Base-by-base conservation (phyloP, 1,284 basidiomycete species). In the Irpex sp. region DNA sequence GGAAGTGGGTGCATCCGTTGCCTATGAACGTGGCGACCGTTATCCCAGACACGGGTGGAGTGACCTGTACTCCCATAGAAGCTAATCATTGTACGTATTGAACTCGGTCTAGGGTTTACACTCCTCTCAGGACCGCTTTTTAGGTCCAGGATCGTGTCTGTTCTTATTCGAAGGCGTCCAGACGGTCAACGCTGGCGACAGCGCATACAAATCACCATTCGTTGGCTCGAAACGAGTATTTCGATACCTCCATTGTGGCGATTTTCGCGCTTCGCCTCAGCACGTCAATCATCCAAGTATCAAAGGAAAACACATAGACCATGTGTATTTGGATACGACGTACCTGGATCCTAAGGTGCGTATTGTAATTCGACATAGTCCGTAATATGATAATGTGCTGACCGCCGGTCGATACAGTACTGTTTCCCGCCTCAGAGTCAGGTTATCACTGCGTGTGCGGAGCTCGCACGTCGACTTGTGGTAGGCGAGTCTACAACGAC, bases 231-330 rank as follows among this genome's bases (percentile, higher is more conserved):
- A 81, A 33, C 83, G 82, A 61, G 77, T 82, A 0, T 98, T 95
- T 72, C 84, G 94, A 21, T 98, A 98, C 72, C 81, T 99, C 2
- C 97, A 99, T 70, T 99, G 97, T 68, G 97, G 97, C 0, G 97
- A 98, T 75, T 95, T 96, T 70, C 84, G 94, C 63, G 93, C 94
- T 50, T 93, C 89, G 36, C 95, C 95, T 0, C 82, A 83, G 58
- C 94, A 96, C 75, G 83, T 93, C 7, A 69, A 89, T 5, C 95
- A 98, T 73, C 92, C 94, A 0, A 85, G 86, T 0, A 81, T 97
- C 57, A 86, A 85, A 61, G 88, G 87, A 36, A 95, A 92, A 68
- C 79, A 78, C 57, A 83, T 99, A 11, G 95, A 98, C 71, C 86
- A 89, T 59, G 85, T 96, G 57, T 99, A 99, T 74, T 83, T 99